These are phyloP conservation scores for Neurospora sp. DNA, from an alignment of 495 filamentous ascomycete species.

Conservation along the genomic window DNA sequence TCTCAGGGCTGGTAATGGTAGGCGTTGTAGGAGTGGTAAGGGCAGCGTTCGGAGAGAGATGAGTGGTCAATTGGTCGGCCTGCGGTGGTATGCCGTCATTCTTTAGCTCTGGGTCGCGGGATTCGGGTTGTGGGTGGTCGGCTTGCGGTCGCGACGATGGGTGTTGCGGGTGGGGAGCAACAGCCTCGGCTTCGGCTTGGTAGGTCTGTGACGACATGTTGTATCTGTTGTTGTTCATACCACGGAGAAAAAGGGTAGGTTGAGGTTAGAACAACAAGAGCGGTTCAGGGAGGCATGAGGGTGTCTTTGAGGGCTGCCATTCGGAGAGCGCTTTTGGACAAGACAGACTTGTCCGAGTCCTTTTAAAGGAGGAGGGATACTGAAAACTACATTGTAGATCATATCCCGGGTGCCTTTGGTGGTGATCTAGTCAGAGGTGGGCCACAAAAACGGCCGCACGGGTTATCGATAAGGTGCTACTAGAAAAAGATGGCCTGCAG, in stretches of 20 bases:
- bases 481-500: not conserved
- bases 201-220: constrained; percentile 20
- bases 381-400: constrained; percentile 33
- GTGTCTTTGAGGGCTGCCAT: constrained; percentile 16
- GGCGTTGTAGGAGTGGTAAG: not conserved
- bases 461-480: constrained; percentile 14
- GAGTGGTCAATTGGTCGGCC: not conserved
- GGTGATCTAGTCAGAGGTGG: constrained; percentile 3
- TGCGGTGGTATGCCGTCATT: not conserved
- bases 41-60: not conserved
- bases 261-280: not conserved
- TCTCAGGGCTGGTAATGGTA: not conserved
- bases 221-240: not conserved
- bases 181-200: constrained; percentile 16
- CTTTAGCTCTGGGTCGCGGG: not conserved
- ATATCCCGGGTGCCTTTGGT: constrained; percentile 22
- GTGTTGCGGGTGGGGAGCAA: not conserved
- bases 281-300: constrained; percentile 14
- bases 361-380: constrained; percentile 21
- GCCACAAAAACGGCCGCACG: constrained; percentile 2
- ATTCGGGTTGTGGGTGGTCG: not conserved
- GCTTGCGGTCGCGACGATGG: not conserved
- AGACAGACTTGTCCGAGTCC: constrained; percentile 8
- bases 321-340: constrained; percentile 5
- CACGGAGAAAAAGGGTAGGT: not conserved